A percentile compares a stretch with the other conserved stretches of the same genome.
These are phyloP conservation scores for Backusella parvicylindrica DNA, from an alignment of 192 early-diverging fungal species.

Conservation along the genomic window DNA sequence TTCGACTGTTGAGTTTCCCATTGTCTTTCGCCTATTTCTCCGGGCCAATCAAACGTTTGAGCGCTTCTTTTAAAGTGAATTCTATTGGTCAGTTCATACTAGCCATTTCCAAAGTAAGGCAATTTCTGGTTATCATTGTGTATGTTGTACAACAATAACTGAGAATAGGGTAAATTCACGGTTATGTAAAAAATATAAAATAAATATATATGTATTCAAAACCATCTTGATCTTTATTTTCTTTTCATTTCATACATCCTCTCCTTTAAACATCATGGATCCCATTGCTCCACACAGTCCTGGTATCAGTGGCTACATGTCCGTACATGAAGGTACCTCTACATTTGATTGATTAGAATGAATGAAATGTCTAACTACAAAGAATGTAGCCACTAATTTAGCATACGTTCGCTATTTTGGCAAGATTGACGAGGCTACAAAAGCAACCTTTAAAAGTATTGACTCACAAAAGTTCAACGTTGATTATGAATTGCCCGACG, in stretches of 20 bases:
- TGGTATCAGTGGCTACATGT: constrained; percentile 38
- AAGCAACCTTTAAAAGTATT: constrained; percentile 36
- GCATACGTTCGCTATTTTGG: constrained; percentile 42
- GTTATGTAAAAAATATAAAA: neutral
- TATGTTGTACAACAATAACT: neutral
- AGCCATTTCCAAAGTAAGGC: neutral
- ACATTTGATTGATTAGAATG: neutral
- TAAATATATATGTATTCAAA: too few species aligned
- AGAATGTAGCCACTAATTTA: constrained; percentile 30
- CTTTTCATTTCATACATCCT: neutral
- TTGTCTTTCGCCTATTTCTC: neutral
- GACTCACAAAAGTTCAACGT: constrained; percentile 32
- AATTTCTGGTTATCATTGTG: neutral
- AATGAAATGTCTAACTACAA: neutral
- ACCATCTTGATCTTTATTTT: neutral
- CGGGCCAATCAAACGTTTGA: neutral
- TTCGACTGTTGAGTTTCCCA: neutral
- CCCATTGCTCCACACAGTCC: constrained; percentile 29
- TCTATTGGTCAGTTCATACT: neutral
- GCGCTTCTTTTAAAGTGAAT: neutral
- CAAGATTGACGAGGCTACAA: constrained; percentile 17
- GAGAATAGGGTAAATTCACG: neutral
- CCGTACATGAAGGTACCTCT: constrained; percentile 28
- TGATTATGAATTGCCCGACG: constrained; percentile 16
- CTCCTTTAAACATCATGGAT: constrained; percentile 4